Evolutionary conservation across 257 asterid species (phyloP).

Genomic region (Schizonepeta tenuifolia): DNA sequence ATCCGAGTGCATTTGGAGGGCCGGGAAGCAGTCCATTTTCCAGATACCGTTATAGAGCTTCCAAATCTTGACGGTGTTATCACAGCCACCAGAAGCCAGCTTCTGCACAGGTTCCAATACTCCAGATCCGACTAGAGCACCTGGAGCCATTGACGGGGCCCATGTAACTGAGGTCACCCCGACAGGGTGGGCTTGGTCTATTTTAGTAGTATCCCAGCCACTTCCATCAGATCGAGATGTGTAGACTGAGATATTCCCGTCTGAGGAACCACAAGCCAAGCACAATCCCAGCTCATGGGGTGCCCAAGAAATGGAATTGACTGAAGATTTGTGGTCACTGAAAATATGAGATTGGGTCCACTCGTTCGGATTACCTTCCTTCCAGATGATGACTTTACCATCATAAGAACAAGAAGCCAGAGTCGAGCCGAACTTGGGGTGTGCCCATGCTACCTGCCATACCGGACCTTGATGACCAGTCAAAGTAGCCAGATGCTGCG

Average conservation of each 20-base stretch:
- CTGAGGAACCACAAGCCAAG: slow-evolving; percentile 95
- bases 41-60: slow-evolving; percentile 71
- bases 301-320: slow-evolving; percentile 93
- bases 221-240: slow-evolving; percentile 66
- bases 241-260: slow-evolving; percentile 78
- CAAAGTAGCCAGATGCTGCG: slow-evolving; percentile 85
- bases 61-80: slow-evolving; percentile 91
- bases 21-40: slow-evolving; percentile 97
- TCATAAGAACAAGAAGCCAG: slow-evolving; percentile 95
- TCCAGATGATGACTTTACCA: slow-evolving; percentile 88
- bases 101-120: slow-evolving; percentile 69
- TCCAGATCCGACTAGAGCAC: slow-evolving; percentile 76
- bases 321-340: slow-evolving; percentile 76
- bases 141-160: slow-evolving; percentile 92
- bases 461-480: slow-evolving; percentile 91
- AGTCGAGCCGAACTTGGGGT: slow-evolving; percentile 84
- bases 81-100: slow-evolving; percentile 95
- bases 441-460: slow-evolving; percentile 97
- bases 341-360: slow-evolving; percentile 82
- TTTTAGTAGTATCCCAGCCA: slow-evolving; percentile 79
- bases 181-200: slow-evolving; percentile 94
- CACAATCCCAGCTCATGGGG: slow-evolving; percentile 88
- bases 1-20: slow-evolving; percentile 76
- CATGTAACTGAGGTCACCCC: slow-evolving; percentile 96
- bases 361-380: slow-evolving; percentile 77